Evolutionary conservation across 805 yeast species (phyloP).

Genomic region (Clavispora fructus): DNA sequence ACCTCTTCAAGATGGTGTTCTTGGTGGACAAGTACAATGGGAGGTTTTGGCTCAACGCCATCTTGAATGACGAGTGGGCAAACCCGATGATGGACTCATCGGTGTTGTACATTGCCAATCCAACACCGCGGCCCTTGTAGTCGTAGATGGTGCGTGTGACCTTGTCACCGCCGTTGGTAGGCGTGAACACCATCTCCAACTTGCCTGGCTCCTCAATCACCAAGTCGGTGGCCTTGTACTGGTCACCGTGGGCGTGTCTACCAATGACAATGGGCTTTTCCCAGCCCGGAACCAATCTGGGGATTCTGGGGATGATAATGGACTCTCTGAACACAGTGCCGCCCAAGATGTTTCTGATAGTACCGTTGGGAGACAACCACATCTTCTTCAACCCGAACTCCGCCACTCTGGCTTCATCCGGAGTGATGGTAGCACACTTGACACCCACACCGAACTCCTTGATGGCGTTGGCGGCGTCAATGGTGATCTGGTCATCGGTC

Average conservation of each 20-base stretch:
- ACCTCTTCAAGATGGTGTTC: constrained; percentile 88
- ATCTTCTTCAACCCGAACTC: constrained; percentile 88
- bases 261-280: constrained; percentile 94
- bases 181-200: constrained; percentile 71
- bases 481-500: constrained; percentile 84
- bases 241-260: constrained; percentile 97
- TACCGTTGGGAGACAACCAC: constrained; percentile 98
- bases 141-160: constrained; percentile 59
- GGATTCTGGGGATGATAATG: constrained; percentile 82
- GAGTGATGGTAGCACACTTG: constrained; percentile 98
- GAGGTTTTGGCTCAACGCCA: constrained; percentile 74
- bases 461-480: constrained; percentile 87
- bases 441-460: constrained; percentile 87
- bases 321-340: constrained; percentile 98
- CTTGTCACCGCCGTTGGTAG: constrained; percentile 55
- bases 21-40: constrained; percentile 87
- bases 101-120: constrained; percentile 92
- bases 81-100: constrained; percentile 85
- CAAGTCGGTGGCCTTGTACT: constrained; percentile 87
- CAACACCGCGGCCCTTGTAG: constrained; percentile 72
- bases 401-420: constrained; percentile 91
- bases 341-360: constrained; percentile 90
- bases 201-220: constrained; percentile 77
- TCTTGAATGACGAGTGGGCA: constrained; percentile 87
- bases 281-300: constrained; percentile 88